Evolutionary conservation across 768 basidiomycete genomes (phyloP), one percentile per base, ranked within the genome.

Genomic region (Hebeloma cylindrosporum): DNA sequence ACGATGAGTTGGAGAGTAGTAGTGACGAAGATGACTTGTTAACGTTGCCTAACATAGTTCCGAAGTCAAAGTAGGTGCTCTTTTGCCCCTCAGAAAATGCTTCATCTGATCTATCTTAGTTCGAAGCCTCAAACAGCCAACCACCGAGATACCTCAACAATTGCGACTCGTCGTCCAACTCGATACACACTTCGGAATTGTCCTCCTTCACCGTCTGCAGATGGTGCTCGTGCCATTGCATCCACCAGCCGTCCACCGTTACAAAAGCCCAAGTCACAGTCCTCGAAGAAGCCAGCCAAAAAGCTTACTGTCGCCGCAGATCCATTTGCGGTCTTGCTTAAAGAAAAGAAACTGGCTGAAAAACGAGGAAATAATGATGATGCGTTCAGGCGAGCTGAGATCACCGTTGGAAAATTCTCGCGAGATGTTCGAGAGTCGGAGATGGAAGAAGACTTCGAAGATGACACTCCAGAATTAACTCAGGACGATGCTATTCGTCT

Each of bases 271-370:
- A 31, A 31, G n/a, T n/a, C n/a, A n/a, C n/a, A 9, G 10, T 38
- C 30, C 6, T 11, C 9, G 21, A 26, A 21, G 33, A 35, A 27
- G 13, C 17, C 37, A 4, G 22, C 30, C 36, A 4, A 11, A 18
- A 43, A 40, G 22, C 51, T 48, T 42, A 21, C 46, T 10, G 22
- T 25, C 11, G 7, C 39, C 18, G 17, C 45, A 23, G 77, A 81
- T 49, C 83, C 84, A 7, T 67, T 86, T 16, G 72, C 70, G 37
- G 71, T 65, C 1, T 70, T 84, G 22, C 58, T 83, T 28, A 76
- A 70, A 50, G 81, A 83, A 60, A 83, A 80, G 56, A 60, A 57
- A 21, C 45, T 51, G 3, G 65, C 68, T 6, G 68, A 73, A 23
- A 64, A 67, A 45, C 54, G 53, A 5, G 73, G 74, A 8, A 66